phyloP scores from a whole-genome alignment of 441 rosid genomes.

The Breynia disticha region DNA sequence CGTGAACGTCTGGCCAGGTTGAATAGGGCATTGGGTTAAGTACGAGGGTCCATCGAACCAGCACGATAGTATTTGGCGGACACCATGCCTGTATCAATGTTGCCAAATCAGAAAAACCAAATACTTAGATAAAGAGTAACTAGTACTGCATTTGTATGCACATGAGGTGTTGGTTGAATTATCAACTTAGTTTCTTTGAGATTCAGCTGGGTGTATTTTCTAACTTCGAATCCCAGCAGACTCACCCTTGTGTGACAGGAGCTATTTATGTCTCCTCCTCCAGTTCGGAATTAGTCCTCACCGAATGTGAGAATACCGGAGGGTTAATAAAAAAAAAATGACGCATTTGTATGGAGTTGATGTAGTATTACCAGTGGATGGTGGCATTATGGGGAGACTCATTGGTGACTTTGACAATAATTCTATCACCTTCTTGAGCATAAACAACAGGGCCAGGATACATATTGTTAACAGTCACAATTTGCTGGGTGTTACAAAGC shows the following conservation, averaged over 20 bases:
- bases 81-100: constrained; percentile 54
- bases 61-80: constrained; percentile 68
- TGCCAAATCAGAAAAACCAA: background rate
- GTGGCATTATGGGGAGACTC: constrained; percentile 66
- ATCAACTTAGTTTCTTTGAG: no score
- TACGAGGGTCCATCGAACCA: constrained; percentile 89
- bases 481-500: constrained; percentile 54
- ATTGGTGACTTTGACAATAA: constrained; percentile 55
- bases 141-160: no score
- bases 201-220: no score
- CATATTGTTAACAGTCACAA: constrained; percentile 55
- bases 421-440: constrained; percentile 64
- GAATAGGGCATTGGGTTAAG: constrained; percentile 80
- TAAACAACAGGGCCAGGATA: constrained; percentile 68
- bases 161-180: no score
- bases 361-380: constrained; percentile 56
- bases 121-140: no score
- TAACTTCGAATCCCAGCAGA: no score
- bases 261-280: no score
- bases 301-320: no score
- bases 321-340: no score
- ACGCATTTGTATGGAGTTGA: background rate
- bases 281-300: no score
- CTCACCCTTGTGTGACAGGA: no score
- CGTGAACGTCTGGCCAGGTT: constrained; percentile 60